These are phyloP conservation scores for Hypholoma sublateritium DNA, from an alignment of 768 basidiomycete genomes.

Conservation along the genomic window DNA sequence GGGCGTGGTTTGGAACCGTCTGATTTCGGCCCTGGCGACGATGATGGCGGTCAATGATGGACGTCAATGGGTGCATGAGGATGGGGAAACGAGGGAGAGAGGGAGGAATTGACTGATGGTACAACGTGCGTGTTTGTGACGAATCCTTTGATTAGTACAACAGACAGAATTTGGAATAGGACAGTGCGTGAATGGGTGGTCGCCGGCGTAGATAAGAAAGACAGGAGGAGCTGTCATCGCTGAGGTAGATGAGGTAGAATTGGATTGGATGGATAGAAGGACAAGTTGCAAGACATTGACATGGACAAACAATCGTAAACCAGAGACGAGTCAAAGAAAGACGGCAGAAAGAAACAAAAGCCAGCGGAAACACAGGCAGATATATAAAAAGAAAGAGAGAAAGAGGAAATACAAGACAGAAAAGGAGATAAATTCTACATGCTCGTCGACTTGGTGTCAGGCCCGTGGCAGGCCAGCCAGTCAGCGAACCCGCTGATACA, in stretches of 20 bases:
- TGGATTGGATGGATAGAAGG: background rate
- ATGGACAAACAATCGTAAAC: background rate
- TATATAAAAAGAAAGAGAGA: background rate
- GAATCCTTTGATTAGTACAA: slow-evolving; percentile 42
- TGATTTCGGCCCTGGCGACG: background rate
- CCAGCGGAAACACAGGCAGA: background rate
- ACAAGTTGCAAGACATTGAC: background rate
- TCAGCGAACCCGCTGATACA: background rate
- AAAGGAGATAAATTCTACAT: background rate
- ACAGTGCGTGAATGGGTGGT: background rate
- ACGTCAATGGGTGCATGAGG: slow-evolving; percentile 7
- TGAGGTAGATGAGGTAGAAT: background rate
- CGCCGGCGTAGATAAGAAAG: background rate
- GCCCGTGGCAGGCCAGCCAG: background rate
- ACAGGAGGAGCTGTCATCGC: background rate
- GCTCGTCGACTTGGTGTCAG: background rate
- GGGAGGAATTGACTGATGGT: slow-evolving; percentile 33
- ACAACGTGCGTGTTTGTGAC: slow-evolving; percentile 35
- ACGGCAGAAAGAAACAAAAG: background rate
- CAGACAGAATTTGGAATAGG: slow-evolving; percentile 19
- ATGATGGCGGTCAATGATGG: slow-evolving; percentile 3
- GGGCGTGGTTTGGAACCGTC: no score
- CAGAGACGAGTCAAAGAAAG: background rate
- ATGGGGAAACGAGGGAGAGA: background rate
- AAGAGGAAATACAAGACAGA: background rate